These are phyloP conservation scores for Platismatia glauca DNA, from an alignment of 495 filamentous ascomycete genomes.

Conservation along the genomic window DNA sequence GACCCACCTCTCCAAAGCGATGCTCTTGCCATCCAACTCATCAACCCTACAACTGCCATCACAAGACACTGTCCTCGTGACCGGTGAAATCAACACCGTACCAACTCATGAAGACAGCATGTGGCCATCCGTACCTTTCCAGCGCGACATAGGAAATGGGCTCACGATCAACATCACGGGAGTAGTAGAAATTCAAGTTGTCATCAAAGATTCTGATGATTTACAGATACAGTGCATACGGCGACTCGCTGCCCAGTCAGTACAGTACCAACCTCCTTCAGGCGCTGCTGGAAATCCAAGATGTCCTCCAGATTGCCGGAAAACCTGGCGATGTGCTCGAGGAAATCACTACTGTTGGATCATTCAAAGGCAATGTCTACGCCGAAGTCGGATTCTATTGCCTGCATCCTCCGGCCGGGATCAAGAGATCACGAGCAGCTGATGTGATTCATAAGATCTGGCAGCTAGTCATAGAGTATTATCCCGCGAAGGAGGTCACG, in stretches of 20 bases:
- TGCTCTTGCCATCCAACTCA: not conserved
- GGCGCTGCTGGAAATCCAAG: not conserved
- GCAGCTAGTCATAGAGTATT: not conserved
- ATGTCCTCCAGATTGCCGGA: not conserved
- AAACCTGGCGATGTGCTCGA: not conserved
- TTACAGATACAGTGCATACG: too few species aligned
- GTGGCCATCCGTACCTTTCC: not conserved
- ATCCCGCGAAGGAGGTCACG: not conserved
- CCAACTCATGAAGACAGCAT: not conserved
- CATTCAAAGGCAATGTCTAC: not conserved
- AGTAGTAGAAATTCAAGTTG: too few species aligned
- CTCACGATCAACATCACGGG: not conserved
- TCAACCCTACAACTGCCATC: not conserved
- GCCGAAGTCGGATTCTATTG: not conserved
- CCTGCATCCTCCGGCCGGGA: not conserved
- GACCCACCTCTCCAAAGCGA: not conserved
- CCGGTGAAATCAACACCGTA: not conserved
- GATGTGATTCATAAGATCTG: not conserved
- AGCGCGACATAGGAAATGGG: not conserved
- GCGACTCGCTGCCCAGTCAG: not conserved
- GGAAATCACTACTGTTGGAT: not conserved
- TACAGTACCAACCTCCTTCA: not conserved
- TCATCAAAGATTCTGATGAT: too few species aligned
- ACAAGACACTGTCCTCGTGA: not conserved
- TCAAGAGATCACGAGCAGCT: not conserved